A percentile compares a stretch with the other conserved stretches of the same genome.
phyloP scores from a whole-genome alignment of 202 grass and related monocot species.

The Schoenoplectus triqueter region DNA sequence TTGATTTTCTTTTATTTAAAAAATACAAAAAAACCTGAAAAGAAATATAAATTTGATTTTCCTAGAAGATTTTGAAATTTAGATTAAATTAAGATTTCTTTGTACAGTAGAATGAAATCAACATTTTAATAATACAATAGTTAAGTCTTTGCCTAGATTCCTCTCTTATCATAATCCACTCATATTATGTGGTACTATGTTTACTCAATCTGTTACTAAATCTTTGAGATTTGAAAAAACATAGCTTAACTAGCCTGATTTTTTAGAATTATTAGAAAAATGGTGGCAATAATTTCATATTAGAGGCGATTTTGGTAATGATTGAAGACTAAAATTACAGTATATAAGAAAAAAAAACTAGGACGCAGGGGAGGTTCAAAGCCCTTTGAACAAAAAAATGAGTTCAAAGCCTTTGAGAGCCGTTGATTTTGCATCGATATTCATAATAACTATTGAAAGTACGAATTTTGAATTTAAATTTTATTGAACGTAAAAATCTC shows the following conservation, averaged over 20 bases:
- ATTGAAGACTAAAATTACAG: neutral
- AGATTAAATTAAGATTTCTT: neutral
- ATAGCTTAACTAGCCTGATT: neutral
- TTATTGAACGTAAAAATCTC: no score
- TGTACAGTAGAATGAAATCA: neutral
- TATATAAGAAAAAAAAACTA: neutral
- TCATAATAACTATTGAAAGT: no score
- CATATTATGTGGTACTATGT: neutral
- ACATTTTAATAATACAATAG: neutral
- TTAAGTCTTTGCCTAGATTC: no score
- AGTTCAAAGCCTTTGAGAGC: no score
- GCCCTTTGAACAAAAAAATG: no score
- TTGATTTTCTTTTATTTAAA: no score
- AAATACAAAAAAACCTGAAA: no score
- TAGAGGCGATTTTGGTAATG: neutral
- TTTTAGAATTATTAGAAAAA: neutral
- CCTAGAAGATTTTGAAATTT: no score
- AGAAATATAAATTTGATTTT: no score
- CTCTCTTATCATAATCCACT: neutral
- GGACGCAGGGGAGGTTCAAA: no score
- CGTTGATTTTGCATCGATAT: no score
- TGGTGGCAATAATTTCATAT: neutral
- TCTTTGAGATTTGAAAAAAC: neutral
- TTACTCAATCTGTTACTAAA: neutral
- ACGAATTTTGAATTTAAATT: no score